These are phyloP conservation scores for Plasmodium yoelii DNA, from an alignment of 169 alveolate genomes.

Conservation along the genomic window DNA sequence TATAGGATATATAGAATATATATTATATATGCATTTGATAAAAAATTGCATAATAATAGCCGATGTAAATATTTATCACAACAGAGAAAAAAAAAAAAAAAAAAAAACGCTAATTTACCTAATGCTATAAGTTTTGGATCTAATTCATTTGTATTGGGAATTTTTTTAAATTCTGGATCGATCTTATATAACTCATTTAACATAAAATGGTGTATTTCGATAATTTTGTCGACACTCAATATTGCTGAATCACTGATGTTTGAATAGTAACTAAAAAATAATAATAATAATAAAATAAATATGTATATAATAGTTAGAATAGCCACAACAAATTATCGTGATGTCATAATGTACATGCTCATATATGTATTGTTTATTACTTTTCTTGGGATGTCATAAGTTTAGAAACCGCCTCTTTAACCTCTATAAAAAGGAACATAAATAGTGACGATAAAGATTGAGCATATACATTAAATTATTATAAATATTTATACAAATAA, in stretches of 20 bases:
- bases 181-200: slow-evolving; percentile 82
- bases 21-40: not conserved
- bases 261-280: slow-evolving; percentile 56
- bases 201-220: slow-evolving; percentile 88
- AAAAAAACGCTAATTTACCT: slow-evolving; percentile 24
- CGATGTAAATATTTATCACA: not conserved
- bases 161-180: slow-evolving; percentile 79
- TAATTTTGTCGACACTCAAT: slow-evolving; percentile 81
- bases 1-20: not conserved
- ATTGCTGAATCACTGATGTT: slow-evolving; percentile 47
- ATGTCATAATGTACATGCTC: not conserved
- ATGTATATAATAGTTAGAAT: not conserved
- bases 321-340: not conserved
- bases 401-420: slow-evolving; percentile 62
- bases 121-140: slow-evolving; percentile 85
- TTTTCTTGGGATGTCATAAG: slow-evolving; percentile 74
- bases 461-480: not conserved
- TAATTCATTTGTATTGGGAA: slow-evolving; percentile 78
- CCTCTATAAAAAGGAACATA: slow-evolving; percentile 21
- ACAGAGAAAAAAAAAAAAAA: slow-evolving; percentile 12
- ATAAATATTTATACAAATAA: not conserved
- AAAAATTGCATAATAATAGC: not conserved
- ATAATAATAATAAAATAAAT: not conserved
- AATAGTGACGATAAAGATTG: not conserved
- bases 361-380: slow-evolving; percentile 21